A percentile compares a stretch with the other conserved stretches of the same genome.
These are phyloP conservation scores for Pelargonium australe DNA, from an alignment of 441 rosid species.

Conservation along the genomic window DNA sequence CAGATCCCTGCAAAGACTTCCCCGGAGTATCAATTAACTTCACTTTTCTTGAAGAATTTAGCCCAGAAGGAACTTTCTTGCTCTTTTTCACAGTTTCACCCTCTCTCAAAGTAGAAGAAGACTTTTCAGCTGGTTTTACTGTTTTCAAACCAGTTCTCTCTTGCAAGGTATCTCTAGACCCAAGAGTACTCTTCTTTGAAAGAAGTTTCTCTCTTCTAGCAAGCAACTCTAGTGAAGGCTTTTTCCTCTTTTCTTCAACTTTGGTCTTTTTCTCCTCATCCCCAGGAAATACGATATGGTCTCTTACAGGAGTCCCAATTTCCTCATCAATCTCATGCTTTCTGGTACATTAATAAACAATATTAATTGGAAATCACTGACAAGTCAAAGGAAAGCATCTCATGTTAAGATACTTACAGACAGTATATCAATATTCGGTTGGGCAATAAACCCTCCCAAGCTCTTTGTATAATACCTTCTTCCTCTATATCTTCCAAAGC, in stretches of 20 bases:
- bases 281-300: constrained; percentile 66
- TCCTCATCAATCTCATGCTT: constrained; percentile 64
- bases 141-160: constrained; percentile 32
- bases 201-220: constrained; percentile 29
- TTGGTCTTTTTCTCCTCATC: constrained; percentile 29
- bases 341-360: constrained; percentile 32
- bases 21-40: constrained; percentile 30
- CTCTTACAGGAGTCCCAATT: constrained; percentile 69
- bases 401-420: constrained; percentile 43
- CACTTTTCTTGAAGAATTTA: constrained; percentile 33
- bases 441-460: constrained; percentile 70
- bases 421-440: constrained; percentile 81
- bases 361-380: constrained; percentile 18
- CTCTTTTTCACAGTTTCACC: constrained; percentile 31
- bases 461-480: constrained; percentile 49
- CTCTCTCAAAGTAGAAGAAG: constrained; percentile 28
- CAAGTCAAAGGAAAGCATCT: constrained; percentile 13
- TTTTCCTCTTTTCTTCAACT: constrained; percentile 28
- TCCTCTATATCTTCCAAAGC: constrained; percentile 40
- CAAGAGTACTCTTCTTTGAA: constrained; percentile 30
- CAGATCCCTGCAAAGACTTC: constrained; percentile 32
- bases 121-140: constrained; percentile 19
- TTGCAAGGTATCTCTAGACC: constrained; percentile 23
- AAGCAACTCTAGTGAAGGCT: constrained; percentile 28
- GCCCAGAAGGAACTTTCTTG: constrained; percentile 30